These are phyloP conservation scores for Quercus rubra DNA, from an alignment of 306 rosid genomes.

Conservation along the genomic window DNA sequence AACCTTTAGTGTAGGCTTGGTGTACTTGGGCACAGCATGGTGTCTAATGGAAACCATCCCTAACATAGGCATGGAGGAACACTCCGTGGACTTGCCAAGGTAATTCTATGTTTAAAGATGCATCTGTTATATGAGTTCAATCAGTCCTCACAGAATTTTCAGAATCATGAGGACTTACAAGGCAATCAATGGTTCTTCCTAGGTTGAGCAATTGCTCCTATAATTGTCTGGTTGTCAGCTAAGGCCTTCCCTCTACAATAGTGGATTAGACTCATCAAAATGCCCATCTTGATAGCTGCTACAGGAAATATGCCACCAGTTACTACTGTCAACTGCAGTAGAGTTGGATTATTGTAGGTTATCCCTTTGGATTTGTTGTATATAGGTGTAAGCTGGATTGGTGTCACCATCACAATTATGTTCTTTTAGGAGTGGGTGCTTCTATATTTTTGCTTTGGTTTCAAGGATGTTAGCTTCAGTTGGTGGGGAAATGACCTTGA, in stretches of 20 bases:
- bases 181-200: conserved; percentile 80
- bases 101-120: conserved; percentile 83
- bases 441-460: conserved; percentile 60
- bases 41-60: conserved; percentile 90
- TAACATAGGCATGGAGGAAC: conserved; percentile 61
- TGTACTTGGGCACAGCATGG: conserved; percentile 81
- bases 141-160: conserved; percentile 75
- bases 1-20: conserved; percentile 54
- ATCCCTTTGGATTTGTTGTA: conserved; percentile 63
- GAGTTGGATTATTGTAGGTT: conserved; percentile 65
- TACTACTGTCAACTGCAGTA: conserved; percentile 69
- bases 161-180: conserved; percentile 56
- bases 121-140: conserved; percentile 86
- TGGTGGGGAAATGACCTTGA: conserved; percentile 95
- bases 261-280: conserved; percentile 76
- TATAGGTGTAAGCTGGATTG: conserved; percentile 62
- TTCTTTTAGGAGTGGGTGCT: conserved; percentile 79
- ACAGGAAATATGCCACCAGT: conserved; percentile 85
- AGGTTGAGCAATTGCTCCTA: conserved; percentile 66
- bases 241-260: conserved; percentile 60
- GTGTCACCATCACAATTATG: conserved; percentile 83
- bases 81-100: conserved; percentile 79
- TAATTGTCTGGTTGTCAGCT: conserved; percentile 60
- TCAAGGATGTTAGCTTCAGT: conserved; percentile 42
- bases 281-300: conserved; percentile 72